A percentile compares a stretch with the other conserved stretches of the same genome.
These are phyloP conservation scores for Chara braunii DNA, from an alignment of 139 green algal genomes.

Conservation along the genomic window DNA sequence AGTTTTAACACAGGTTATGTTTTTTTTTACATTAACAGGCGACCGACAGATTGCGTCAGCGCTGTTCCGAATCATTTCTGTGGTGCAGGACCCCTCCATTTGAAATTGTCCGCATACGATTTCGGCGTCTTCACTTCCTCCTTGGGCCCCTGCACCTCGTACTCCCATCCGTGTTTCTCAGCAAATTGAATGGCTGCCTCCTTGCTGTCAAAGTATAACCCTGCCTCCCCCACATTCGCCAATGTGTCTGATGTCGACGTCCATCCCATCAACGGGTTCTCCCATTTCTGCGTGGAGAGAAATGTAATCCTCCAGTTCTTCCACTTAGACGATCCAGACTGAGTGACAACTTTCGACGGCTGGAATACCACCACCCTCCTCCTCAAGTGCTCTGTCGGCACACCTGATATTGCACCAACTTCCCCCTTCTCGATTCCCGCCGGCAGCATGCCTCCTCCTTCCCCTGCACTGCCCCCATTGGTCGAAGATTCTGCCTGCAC, in stretches of 20 bases:
- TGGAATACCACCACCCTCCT: conserved; percentile 25
- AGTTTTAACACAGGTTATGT: no score
- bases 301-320: conserved; percentile 28
- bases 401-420: conserved; percentile 14
- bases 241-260: conserved; percentile 81
- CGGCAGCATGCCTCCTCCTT: neutral
- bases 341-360: conserved; percentile 10
- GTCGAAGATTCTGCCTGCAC: no score
- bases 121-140: conserved; percentile 34
- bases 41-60: no score
- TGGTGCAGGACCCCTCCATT: conserved; percentile 34
- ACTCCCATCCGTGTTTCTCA: conserved; percentile 57
- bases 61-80: no score
- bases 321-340: conserved; percentile 16
- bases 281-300: conserved; percentile 55
- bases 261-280: conserved; percentile 95
- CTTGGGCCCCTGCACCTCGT: conserved; percentile 43
- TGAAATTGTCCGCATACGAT: conserved; percentile 42
- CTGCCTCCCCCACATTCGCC: conserved; percentile 32
- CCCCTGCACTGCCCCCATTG: neutral
- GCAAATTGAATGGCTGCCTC: conserved; percentile 65
- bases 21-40: no score
- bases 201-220: conserved; percentile 53
- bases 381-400: conserved; percentile 11
- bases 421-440: conserved; percentile 16